A percentile compares a stretch with the other conserved stretches of the same genome.
phyloP scores from a whole-genome alignment of 1,139 yeast genomes.

The Kodamaea ohmeri region DNA sequence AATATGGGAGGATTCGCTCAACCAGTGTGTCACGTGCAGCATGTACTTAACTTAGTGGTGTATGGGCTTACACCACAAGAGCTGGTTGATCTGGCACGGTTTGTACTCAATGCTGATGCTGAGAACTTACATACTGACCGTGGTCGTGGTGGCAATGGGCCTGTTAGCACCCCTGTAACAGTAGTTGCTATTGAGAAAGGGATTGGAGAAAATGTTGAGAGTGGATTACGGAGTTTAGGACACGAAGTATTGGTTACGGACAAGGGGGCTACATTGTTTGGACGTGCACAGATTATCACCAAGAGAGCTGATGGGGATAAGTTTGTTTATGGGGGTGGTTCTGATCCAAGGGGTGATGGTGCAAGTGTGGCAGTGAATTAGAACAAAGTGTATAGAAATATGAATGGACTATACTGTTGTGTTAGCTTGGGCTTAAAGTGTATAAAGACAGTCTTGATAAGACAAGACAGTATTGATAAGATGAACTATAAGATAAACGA shows the following conservation, averaged over 20 bases:
- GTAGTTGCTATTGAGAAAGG: constrained; percentile 69
- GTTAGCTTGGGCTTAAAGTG: too few relatives aligned
- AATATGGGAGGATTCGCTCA: constrained; percentile 91
- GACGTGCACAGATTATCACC: constrained; percentile 74
- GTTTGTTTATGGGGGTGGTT: constrained; percentile 64
- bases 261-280: constrained; percentile 48
- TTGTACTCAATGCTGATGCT: constrained; percentile 57
- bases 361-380: constrained; percentile 53
- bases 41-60: constrained; percentile 59
- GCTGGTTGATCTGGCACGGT: constrained; percentile 73
- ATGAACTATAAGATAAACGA: too few relatives aligned
- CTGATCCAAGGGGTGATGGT: constrained; percentile 81
- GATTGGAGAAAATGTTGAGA: constrained; percentile 40
- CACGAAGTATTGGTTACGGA: constrained; percentile 60
- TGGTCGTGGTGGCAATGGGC: constrained; percentile 67
- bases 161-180: constrained; percentile 58
- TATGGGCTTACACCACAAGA: constrained; percentile 72
- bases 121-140: constrained; percentile 42
- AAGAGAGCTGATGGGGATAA: constrained; percentile 37
- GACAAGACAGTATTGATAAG: too few relatives aligned
- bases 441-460: too few relatives aligned
- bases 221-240: constrained; percentile 50
- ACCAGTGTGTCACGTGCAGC: constrained; percentile 84
- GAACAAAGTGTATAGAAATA: too few relatives aligned
- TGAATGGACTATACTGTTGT: too few relatives aligned